Conservation (phyloP, 2,329 filamentous ascomycete genomes). For the Rutstroemia sp. region DNA sequence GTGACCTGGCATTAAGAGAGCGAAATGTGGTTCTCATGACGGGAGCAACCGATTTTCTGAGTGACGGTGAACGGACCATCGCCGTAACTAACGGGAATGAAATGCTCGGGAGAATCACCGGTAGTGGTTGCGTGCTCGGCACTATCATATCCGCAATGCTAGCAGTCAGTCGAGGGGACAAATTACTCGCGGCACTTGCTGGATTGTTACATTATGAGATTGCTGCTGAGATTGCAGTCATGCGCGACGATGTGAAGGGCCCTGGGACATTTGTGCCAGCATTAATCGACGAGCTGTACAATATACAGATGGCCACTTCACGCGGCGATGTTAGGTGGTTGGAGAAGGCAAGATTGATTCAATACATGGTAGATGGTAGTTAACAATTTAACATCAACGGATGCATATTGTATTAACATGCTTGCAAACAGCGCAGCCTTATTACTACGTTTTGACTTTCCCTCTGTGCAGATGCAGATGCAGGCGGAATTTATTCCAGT, state of each 20-base stretch:
- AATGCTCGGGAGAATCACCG: slow-evolving; percentile 63
- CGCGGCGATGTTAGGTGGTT: slow-evolving; percentile 45
- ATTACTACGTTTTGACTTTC: no score
- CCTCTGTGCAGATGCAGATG: no score
- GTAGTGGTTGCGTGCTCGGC: slow-evolving; percentile 79
- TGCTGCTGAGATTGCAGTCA: slow-evolving; percentile 53
- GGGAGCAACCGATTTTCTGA: slow-evolving; percentile 68
- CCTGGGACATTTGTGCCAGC: slow-evolving; percentile 82
- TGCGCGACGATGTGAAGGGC: slow-evolving; percentile 61
- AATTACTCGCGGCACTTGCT: slow-evolving; percentile 64
- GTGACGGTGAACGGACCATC: slow-evolving; percentile 62
- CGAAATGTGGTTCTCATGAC: slow-evolving; percentile 75
- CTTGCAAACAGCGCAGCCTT: neutral
- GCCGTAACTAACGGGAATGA: slow-evolving; percentile 70
- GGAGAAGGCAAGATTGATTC: slow-evolving; percentile 41
- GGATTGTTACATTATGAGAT: slow-evolving; percentile 73
- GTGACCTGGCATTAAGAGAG: slow-evolving; percentile 58
- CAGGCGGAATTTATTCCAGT: neutral
- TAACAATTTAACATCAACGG: neutral
- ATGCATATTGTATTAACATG: neutral
- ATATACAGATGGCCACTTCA: slow-evolving; percentile 41
- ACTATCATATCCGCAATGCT: slow-evolving; percentile 72
- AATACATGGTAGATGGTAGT: slow-evolving; percentile 16
- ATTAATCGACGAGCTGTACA: slow-evolving; percentile 67
- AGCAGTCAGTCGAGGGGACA: slow-evolving; percentile 53